These are phyloP conservation scores for Tylopilus felleus DNA, from an alignment of 768 basidiomycete genomes.

Conservation along the genomic window DNA sequence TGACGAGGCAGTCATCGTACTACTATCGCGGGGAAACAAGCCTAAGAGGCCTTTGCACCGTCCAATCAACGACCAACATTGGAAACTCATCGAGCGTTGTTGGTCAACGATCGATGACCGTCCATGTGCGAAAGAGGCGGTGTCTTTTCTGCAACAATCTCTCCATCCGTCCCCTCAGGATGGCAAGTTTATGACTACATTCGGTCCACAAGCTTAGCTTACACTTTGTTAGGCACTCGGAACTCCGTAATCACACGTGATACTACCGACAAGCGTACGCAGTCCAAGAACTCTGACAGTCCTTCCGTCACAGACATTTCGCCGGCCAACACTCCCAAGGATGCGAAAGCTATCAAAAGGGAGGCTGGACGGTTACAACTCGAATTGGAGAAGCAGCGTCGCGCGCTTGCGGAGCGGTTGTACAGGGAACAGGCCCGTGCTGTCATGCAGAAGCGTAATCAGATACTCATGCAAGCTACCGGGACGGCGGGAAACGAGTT, in stretches of 20 bases:
- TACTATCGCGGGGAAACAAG: background rate
- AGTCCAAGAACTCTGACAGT: constrained; percentile 74
- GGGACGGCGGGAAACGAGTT: constrained; percentile 51
- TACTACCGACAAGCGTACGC: constrained; percentile 69
- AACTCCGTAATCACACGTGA: too few species aligned
- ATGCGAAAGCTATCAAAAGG: constrained; percentile 76
- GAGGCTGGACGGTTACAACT: constrained; percentile 73
- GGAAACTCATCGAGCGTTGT: constrained; percentile 8
- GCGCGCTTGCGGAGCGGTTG: constrained; percentile 67
- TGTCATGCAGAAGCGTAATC: constrained; percentile 86
- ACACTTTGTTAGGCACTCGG: too few species aligned
- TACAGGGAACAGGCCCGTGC: constrained; percentile 88
- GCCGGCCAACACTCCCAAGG: constrained; percentile 42
- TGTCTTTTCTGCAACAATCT: too few species aligned
- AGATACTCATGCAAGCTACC: constrained; percentile 60
- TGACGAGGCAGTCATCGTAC: constrained; percentile 6
- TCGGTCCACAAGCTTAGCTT: too few species aligned
- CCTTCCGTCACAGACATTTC: constrained; percentile 53
- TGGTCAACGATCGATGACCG: background rate
- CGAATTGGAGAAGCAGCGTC: constrained; percentile 83
- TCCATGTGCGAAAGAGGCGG: too few species aligned
- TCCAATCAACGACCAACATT: constrained; percentile 5
- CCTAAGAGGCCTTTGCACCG: background rate
- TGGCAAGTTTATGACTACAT: too few species aligned
- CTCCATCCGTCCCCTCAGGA: too few species aligned